Conservation (phyloP, 1,284 basidiomycete genomes). For the Puccinia polysora region DNA sequence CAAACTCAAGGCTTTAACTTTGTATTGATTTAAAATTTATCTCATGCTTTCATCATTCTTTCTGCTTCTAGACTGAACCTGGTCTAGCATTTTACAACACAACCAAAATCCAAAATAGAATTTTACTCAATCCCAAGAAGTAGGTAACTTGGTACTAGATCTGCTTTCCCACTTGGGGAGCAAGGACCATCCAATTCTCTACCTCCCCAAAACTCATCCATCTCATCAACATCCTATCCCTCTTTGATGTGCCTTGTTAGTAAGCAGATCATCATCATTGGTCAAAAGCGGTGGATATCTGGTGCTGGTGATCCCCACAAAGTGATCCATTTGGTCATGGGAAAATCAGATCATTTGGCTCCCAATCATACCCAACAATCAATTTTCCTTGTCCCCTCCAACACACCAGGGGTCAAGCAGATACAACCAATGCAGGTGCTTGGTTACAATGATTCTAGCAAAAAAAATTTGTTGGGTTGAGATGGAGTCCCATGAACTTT, state of each 20-base stretch:
- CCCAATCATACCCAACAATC: slow-evolving; percentile 73
- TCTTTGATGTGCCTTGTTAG: slow-evolving; percentile 60
- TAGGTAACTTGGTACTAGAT: no score
- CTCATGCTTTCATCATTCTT: neutral
- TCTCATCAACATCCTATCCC: neutral
- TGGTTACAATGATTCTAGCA: slow-evolving; percentile 50
- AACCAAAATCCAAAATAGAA: slow-evolving; percentile 87
- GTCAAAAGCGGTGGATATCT: slow-evolving; percentile 99
- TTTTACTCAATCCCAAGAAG: slow-evolving; percentile 56
- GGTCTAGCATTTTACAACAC: slow-evolving; percentile 90
- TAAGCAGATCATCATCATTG: slow-evolving; percentile 84
- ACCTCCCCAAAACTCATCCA: no score
- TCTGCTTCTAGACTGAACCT: slow-evolving; percentile 10
- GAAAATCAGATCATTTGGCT: slow-evolving; percentile 63
- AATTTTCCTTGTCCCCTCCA: slow-evolving; percentile 84
- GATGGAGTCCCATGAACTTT: neutral
- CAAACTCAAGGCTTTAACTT: slow-evolving; percentile 60
- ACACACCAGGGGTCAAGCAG: slow-evolving; percentile 78
- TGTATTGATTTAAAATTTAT: neutral
- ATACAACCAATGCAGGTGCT: slow-evolving; percentile 81
- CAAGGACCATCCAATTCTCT: no score
- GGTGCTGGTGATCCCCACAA: slow-evolving; percentile 92
- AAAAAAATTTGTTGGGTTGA: neutral
- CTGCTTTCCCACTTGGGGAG: no score
- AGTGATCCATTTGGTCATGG: slow-evolving; percentile 85